Base-by-base conservation (phyloP, 1,139 yeast species). In the Kazachstania sp. region DNA sequence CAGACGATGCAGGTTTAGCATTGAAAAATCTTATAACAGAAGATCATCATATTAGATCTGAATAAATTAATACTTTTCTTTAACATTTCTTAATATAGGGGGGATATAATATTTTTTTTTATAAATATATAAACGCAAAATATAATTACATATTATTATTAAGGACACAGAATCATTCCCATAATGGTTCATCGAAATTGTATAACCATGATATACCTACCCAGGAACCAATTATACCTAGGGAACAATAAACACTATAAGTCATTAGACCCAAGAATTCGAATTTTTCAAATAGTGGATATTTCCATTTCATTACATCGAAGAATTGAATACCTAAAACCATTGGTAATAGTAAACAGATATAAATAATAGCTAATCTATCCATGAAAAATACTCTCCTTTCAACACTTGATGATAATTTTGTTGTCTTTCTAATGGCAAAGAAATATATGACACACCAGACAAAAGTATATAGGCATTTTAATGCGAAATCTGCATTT, bases 221-320 rank as follows among this genome's bases (percentile, higher is more conserved):
- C 95, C 96, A 94, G 47, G 95, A 81, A 43, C 88, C 77, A 5
- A 90, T 72, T 2, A 92, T 79, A 6, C 98, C 99, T 31, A 86
- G 55, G 0, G 88, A 80, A 64, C 97, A 87, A 65, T 90, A 90
- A 2, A 86, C 83, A 55, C 96, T 86, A 48, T 86, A 77, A 9
- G 81, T 68, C 86, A 92, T 86, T 54, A 92, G 73, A 45, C 86
- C 80, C 51, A 86, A 69, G 60, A 88, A 92, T 63, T 86, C 86
- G 51, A 79, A 71, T 54, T 69, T 76, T 49, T 71, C 70, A 52
- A 83, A 68, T 15, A 58, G 41, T 16, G 50, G 54, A 6, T 78
- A 55, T 53, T 71, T 77, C 50, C 71, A 59, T 49, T 83, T 74
- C 59, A 81, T 75, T 35, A 81, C 64, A 40, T 84, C 84, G 43